Conservation (phyloP, 2,329 filamentous ascomycete genomes). For the Elsinoe ampelina region DNA sequence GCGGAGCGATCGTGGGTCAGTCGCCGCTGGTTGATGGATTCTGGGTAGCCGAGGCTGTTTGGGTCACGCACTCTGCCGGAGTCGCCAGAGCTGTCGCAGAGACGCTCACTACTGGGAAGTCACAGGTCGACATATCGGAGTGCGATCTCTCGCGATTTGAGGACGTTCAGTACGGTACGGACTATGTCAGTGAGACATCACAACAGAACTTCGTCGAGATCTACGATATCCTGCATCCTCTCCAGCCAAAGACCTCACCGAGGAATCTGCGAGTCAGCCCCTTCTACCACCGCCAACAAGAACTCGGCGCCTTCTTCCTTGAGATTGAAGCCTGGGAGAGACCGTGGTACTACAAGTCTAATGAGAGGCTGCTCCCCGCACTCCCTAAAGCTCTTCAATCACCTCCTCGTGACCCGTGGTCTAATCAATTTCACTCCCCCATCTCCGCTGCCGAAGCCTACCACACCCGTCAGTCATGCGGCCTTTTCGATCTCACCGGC, state of each 20-base stretch:
- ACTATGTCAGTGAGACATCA: constrained; percentile 48
- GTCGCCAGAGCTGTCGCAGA: constrained; percentile 53
- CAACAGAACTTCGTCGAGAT: constrained; percentile 55
- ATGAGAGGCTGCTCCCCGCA: constrained; percentile 41
- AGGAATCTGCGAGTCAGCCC: constrained; percentile 51
- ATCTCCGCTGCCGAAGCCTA: constrained; percentile 53
- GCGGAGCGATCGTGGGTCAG: constrained; percentile 50
- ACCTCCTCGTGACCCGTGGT: constrained; percentile 50
- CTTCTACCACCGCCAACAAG: constrained; percentile 45
- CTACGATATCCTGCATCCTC: constrained; percentile 55
- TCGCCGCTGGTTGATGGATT: constrained; percentile 52
- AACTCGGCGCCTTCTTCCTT: constrained; percentile 51
- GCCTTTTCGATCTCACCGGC: constrained; percentile 55
- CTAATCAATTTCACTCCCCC: constrained; percentile 47
- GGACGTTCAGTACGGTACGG: constrained; percentile 47
- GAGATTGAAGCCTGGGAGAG: constrained; percentile 54
- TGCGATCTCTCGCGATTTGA: constrained; percentile 55
- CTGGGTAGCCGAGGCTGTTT: constrained; percentile 56
- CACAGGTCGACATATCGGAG: constrained; percentile 48
- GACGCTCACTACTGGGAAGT: constrained; percentile 47
- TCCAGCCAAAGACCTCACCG: constrained; percentile 48
- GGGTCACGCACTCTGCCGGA: constrained; percentile 58
- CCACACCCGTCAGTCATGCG: constrained; percentile 54
- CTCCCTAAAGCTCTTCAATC: constrained; percentile 48
- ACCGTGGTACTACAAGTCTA: constrained; percentile 53